Evolutionary conservation across 768 basidiomycete genomes (phyloP), one percentile per base, ranked within the genome.

Genomic region (Atractiella rhizophila): DNA sequence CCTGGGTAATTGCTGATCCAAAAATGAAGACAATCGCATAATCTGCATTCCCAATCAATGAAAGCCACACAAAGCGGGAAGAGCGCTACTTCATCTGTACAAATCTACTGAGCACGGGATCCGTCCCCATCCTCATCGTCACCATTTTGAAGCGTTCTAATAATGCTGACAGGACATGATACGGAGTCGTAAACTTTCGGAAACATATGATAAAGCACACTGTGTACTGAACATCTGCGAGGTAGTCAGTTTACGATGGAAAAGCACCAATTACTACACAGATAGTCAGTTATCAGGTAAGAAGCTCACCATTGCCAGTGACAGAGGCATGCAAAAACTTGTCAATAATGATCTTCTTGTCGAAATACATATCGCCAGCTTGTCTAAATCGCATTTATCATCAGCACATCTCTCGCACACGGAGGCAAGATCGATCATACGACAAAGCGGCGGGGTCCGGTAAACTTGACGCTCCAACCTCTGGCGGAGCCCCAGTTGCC

Each of bases 281-380:
- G 5, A 10, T 10, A 12, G 16, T n/a, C 21, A 11, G 36, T 37
- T 25, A 11, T 4, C 20, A 15, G n/a, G 4, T 20, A 28, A 11
- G 27, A 20, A 7, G 32, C 47, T 23, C 28, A 54, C 53, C 53
- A 40, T 54, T 49, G 7, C 51, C 51, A 0, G 52, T 44, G 0
- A 55, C 52, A 11, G 47, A 39, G 2, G 54, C 50, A 23, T 47
- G 54, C 15, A 55, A 45, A 34, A 55, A 51, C 40, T 55, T 55
- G 47, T 55, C 53, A 21, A 54, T 43, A 35, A 54, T 23, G 34
- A 50, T 53, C 0, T 55, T 53, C 2, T 41, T 26, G 4, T 26
- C 34, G 34, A 52, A 47, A 44, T 52, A 51, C 3, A 52, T 37
- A 29, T 54, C 53, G 28, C n/a, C n/a, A n/a, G n/a, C n/a, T n/a